Conservation (phyloP, 306 rosid species). For the Cucumis sativus region Cucumber_9930_V3 NC_026656.2:19594001-19594500, state of each 20-base stretch:
- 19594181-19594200: background rate
- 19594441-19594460: constrained; percentile 38
- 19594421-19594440: constrained; percentile 35
- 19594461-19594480: constrained; percentile 36
- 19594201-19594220: no score
- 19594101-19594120: no score
- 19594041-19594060: no score
- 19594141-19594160: background rate
- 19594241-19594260: background rate
- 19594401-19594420: background rate
- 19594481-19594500: constrained; percentile 66
- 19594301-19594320: background rate
- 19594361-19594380: background rate
- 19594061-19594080: no score
- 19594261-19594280: background rate
- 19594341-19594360: background rate
- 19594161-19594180: background rate
- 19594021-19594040: no score
- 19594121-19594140: no score
- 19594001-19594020: no score
- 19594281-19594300: background rate
- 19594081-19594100: no score
- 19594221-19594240: background rate
- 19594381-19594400: constrained; percentile 3
- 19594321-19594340: constrained; percentile 7